Percentiles rank a stretch among this genome's conserved stretches.
Conservation (phyloP, 805 yeast species). For the Metschnikowia kofuensis region DNA sequence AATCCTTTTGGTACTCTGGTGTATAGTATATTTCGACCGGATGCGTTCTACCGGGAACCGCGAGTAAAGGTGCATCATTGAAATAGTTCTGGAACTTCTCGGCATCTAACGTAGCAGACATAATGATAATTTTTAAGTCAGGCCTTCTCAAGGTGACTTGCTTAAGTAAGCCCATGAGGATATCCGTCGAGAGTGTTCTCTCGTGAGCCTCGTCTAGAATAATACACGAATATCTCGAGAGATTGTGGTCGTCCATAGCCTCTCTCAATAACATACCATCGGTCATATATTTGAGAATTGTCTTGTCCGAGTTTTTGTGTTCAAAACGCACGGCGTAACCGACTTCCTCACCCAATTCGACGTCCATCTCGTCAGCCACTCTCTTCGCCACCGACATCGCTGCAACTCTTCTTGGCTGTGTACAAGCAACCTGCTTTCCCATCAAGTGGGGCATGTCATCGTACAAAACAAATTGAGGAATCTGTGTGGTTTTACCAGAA, state of each 20-base stretch:
- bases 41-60: slow-evolving; percentile 97
- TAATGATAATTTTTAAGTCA: slow-evolving; percentile 86
- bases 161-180: slow-evolving; percentile 90
- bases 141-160: slow-evolving; percentile 76
- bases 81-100: slow-evolving; percentile 91
- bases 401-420: slow-evolving; percentile 97
- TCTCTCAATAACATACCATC: slow-evolving; percentile 98
- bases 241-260: slow-evolving; percentile 93
- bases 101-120: slow-evolving; percentile 98
- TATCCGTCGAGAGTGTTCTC: slow-evolving; percentile 94
- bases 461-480: slow-evolving; percentile 90
- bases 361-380: slow-evolving; percentile 98
- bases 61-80: slow-evolving; percentile 86
- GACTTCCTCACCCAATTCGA: slow-evolving; percentile 85
- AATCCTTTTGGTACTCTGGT: slow-evolving; percentile 94
- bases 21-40: slow-evolving; percentile 97
- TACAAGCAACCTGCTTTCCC: slow-evolving; percentile 90
- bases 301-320: slow-evolving; percentile 74
- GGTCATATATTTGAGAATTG: slow-evolving; percentile 92
- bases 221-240: slow-evolving; percentile 79
- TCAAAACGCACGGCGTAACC: slow-evolving; percentile 96
- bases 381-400: slow-evolving; percentile 98
- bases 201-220: slow-evolving; percentile 98
- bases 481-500: slow-evolving; percentile 97
- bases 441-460: slow-evolving; percentile 89